Percentiles rank a stretch among this genome's conserved stretches.
Conservation (phyloP, 371 early-diverging fungal genomes). For the Rhizopus arrhizus region DNA sequence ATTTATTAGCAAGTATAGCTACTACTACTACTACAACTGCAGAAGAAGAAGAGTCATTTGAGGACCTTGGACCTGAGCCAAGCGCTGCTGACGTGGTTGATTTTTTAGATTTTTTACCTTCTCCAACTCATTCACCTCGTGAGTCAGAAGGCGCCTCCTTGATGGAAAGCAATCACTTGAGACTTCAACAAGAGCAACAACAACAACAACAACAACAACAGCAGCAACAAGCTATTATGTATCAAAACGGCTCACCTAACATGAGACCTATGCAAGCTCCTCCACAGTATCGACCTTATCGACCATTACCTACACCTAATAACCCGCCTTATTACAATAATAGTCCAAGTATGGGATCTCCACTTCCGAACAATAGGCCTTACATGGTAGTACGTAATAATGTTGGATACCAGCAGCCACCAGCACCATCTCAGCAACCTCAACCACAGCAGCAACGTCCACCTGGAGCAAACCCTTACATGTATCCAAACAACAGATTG, state of each 20-base stretch:
- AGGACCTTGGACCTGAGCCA: constrained; percentile 47
- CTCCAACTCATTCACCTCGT: constrained; percentile 51
- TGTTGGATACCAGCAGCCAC: constrained; percentile 6
- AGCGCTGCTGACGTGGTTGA: constrained; percentile 58
- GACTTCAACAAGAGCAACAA: constrained; percentile 17
- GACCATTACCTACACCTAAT: constrained; percentile 2
- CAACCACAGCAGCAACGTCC: constrained; percentile 6
- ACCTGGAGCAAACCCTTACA: background rate
- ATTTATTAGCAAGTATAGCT: constrained; percentile 31
- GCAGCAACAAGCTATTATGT: constrained; percentile 6
- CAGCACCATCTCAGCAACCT: constrained; percentile 5
- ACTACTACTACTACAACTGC: constrained; percentile 8
- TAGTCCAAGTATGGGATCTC: constrained; percentile 10
- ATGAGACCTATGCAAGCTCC: constrained; percentile 18
- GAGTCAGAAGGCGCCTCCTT: constrained; percentile 21
- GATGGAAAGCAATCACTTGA: constrained; percentile 38
- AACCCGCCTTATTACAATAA: constrained; percentile 15
- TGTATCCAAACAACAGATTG: background rate
- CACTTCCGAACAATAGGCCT: constrained; percentile 25
- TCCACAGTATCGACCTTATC: constrained; percentile 20
- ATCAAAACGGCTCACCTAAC: constrained; percentile 3
- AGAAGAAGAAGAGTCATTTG: constrained; percentile 20
- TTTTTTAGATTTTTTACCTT: constrained; percentile 53
- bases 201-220: constrained; percentile 14
- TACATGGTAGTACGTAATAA: constrained; percentile 15